These are phyloP conservation scores for Kodamaea kakaduensis DNA, from an alignment of 805 yeast genomes.

Conservation along the genomic window DNA sequence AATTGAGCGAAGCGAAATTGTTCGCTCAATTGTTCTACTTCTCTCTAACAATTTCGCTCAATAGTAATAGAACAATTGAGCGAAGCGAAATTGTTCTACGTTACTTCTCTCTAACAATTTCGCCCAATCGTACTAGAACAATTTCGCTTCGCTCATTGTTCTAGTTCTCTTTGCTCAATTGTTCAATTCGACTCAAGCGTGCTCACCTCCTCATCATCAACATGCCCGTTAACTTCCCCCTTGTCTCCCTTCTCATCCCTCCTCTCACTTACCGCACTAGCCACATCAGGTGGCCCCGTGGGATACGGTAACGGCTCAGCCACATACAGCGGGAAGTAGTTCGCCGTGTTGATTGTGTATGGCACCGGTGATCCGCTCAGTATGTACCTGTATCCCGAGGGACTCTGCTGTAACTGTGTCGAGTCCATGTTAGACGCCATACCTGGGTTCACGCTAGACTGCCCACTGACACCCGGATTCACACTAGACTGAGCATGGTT, in stretches of 20 bases:
- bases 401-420: slow-evolving; percentile 3
- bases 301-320: slow-evolving; percentile 18
- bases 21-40: too few relatives aligned
- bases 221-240: not conserved
- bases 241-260: slow-evolving; percentile 1
- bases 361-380: slow-evolving; percentile 8
- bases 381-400: slow-evolving; percentile 11
- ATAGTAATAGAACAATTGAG: too few relatives aligned
- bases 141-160: too few relatives aligned
- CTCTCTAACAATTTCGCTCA: too few relatives aligned
- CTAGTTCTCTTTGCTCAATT: too few relatives aligned
- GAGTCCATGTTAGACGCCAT: not conserved
- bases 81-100: too few relatives aligned
- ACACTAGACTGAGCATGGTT: too few relatives aligned
- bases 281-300: slow-evolving; percentile 12
- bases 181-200: too few relatives aligned
- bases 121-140: too few relatives aligned
- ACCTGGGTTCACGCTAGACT: slow-evolving; percentile 14
- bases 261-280: slow-evolving; percentile 5
- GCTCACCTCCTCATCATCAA: not conserved
- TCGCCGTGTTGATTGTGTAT: slow-evolving; percentile 14
- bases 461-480: too few relatives aligned
- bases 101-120: too few relatives aligned
- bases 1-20: too few relatives aligned
- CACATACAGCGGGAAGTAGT: slow-evolving; percentile 16